These are phyloP conservation scores for Hibiscus syriacus DNA, from an alignment of 345 rosid genomes.

Conservation along the genomic window DNA sequence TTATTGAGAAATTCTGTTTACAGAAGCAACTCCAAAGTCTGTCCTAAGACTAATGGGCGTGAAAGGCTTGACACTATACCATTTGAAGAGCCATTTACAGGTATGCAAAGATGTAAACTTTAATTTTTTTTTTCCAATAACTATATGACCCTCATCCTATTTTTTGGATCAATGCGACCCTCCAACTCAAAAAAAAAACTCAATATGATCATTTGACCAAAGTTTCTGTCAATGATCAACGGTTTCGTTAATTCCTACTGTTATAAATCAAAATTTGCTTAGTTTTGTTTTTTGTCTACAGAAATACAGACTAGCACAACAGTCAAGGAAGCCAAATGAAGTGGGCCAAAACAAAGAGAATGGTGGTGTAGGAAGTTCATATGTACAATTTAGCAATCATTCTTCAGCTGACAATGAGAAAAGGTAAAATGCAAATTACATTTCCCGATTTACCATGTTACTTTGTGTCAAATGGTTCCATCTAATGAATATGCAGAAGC, in stretches of 20 bases:
- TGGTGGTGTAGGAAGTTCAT: conserved; percentile 27
- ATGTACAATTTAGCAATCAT: conserved; percentile 7
- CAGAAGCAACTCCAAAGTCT: conserved; percentile 93
- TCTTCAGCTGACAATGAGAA: conserved; percentile 1
- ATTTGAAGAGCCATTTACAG: conserved; percentile 94
- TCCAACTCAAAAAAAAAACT: no score
- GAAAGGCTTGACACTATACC: conserved; percentile 88
- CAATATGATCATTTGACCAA: neutral
- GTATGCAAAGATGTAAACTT: no score
- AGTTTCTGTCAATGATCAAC: no score
- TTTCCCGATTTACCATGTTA: neutral
- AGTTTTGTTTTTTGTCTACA: conserved; percentile 19
- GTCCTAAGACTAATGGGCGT: conserved; percentile 81
- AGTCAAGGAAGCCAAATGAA: conserved; percentile 34
- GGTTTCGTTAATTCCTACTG: no score
- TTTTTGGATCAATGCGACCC: no score
- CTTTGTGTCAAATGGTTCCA: neutral
- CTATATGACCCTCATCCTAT: neutral
- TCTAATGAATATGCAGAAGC: neutral
- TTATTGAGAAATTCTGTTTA: neutral
- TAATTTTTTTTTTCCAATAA: neutral
- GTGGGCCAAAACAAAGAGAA: conserved; percentile 34
- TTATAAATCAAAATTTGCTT: no score
- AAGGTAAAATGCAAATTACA: neutral
- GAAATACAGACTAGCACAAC: conserved; percentile 88